Evolutionary conservation across 2,329 filamentous ascomycete species (phyloP), one percentile per base, ranked within the genome.

Genomic region (Arthrobotrys entomopaga): DNA sequence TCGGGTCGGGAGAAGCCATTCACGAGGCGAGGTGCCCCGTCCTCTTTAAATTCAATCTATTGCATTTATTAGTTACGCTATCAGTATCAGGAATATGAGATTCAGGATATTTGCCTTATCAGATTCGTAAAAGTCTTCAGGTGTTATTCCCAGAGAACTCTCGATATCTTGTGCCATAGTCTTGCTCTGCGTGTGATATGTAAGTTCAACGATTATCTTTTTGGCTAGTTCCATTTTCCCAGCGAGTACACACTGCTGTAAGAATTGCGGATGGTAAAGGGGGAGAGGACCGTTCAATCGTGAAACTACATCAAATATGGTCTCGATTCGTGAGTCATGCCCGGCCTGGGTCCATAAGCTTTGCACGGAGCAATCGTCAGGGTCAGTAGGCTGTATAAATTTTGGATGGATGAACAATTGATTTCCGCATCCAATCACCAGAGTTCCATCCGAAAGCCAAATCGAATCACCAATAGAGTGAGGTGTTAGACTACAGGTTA

Each of bases 401-500:
- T 93, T 88, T 78, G 92, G 91, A 79, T 93, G 90, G 5, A 96
- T 85, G 80, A 97, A 93, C 11, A 99, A 84, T 80, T 97, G 93
- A 79, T 97, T 97, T 0, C 95, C 95, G 6, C 93, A 89, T 0
- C 93, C 93, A 65, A 98, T 89, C 4, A 96, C 89, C 11, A 99
- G 85, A 78, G 93, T 89, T 0, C 93, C 94, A 78, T 91, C 89
- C 26, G 89, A 88, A 11, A 97, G 84, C 95, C 95, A 99, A 15
- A 92, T 92, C 0, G 93, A 96, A 80, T 97, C 93, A 1, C 93
- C 93, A 58, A 97, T 96, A 0, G 92, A 91, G 80, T 97, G 92
- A 26, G 93, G 91, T 11, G 93, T 96, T 42, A 93, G 84, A 71
- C 65, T 76, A 29, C 5, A 16, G 1, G 13, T 19, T 8, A 29